Conservation (phyloP, 495 filamentous ascomycete genomes). For the Aspergillus funiculosus region DNA sequence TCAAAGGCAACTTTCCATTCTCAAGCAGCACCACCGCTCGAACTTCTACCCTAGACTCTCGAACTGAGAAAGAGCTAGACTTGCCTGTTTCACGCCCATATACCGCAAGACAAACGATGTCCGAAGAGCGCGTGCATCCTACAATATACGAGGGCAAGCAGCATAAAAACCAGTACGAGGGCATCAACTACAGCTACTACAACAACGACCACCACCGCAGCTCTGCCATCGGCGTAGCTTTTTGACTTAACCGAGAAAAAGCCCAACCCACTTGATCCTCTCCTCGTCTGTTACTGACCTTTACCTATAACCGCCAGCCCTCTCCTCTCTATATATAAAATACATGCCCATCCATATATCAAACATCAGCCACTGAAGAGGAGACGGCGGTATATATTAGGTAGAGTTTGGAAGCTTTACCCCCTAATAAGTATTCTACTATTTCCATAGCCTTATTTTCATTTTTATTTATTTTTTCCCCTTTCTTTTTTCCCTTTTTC, state of each 20-base stretch:
- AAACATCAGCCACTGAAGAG: too few relatives aligned
- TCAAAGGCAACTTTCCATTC: conserved; percentile 22
- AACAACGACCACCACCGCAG: conserved; percentile 23
- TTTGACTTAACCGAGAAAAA: too few relatives aligned
- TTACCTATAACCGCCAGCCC: not conserved
- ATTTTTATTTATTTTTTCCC: not conserved
- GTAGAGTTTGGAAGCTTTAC: not conserved
- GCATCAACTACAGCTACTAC: conserved; percentile 17
- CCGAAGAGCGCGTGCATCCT: conserved; percentile 15
- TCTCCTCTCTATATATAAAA: not conserved
- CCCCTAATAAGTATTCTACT: not conserved
- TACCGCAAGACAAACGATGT: conserved; percentile 5
- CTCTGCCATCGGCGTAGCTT: conserved; percentile 34
- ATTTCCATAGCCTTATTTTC: not conserved
- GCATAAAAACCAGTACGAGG: conserved; percentile 13
- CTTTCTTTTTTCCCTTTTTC: not conserved
- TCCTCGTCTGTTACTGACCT: not conserved
- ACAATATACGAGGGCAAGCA: conserved; percentile 29
- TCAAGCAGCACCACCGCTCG: conserved; percentile 30
- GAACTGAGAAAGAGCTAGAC: conserved; percentile 26
- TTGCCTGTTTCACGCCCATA: conserved; percentile 11
- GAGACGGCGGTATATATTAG: not conserved
- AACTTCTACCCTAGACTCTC: conserved; percentile 23
- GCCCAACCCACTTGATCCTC: too few relatives aligned
- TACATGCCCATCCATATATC: too few relatives aligned